A percentile compares a stretch with the other conserved stretches of the same genome.
phyloP scores from a whole-genome alignment of 106 monocot species.

The Triglochin maritima region DNA sequence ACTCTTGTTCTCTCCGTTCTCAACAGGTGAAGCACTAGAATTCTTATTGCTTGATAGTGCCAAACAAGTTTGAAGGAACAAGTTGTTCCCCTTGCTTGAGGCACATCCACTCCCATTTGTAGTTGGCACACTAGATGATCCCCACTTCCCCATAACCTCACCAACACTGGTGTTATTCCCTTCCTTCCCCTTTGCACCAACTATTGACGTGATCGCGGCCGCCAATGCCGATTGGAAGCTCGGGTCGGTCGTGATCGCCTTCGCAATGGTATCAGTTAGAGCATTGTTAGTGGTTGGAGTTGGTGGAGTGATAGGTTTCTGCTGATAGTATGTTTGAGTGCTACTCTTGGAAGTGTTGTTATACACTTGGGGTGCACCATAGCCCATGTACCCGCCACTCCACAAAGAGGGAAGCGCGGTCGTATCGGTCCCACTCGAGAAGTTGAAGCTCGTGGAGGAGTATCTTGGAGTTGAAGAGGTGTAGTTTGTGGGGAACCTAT shows the following conservation, averaged over 20 bases:
- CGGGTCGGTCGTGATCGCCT: constrained; percentile 76
- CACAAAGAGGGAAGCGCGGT: constrained; percentile 12
- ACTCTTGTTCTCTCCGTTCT: constrained; percentile 26
- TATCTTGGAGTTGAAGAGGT: not conserved
- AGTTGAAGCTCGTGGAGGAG: constrained; percentile 32
- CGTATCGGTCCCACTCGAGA: constrained; percentile 29
- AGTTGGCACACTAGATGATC: constrained; percentile 6
- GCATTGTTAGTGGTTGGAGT: not conserved
- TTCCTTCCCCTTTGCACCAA: constrained; percentile 12
- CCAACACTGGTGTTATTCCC: not conserved
- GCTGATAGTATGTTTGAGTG: constrained; percentile 5
- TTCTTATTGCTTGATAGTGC: constrained; percentile 20
- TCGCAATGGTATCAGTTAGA: constrained; percentile 48
- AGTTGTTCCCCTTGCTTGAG: constrained; percentile 2
- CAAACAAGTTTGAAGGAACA: constrained; percentile 24
- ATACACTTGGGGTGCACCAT: constrained; percentile 5
- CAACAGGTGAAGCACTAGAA: constrained; percentile 33
- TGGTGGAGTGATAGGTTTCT: constrained; percentile 3
- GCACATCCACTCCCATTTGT: not conserved
- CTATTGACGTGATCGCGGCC: constrained; percentile 57
- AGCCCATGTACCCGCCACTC: constrained; percentile 21
- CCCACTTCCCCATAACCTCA: constrained; percentile 15
- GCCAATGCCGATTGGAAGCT: constrained; percentile 69
- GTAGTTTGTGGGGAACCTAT: not conserved
- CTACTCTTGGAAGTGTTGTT: not conserved